Evolutionary conservation across 2,329 filamentous ascomycete species (phyloP), one percentile per base, ranked within the genome.

Genomic region (Exophiala sp.): DNA sequence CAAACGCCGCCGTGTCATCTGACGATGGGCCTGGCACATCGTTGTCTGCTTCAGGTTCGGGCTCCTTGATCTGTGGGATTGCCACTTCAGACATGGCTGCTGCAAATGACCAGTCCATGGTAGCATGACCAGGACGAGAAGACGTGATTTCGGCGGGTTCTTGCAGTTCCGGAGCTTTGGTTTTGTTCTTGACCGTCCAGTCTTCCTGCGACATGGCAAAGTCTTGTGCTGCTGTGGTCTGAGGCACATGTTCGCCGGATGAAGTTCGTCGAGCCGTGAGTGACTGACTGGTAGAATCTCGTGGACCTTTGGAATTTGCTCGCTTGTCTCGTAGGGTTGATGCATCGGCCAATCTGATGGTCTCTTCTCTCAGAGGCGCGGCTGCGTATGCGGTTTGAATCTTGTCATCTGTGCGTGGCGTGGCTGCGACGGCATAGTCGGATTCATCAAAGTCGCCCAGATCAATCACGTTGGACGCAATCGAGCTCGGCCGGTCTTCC

Each of bases 301-400:
- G 35, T 64, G 68, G 43, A 63, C 61, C 38, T 40, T 76, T 68
- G 44, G 71, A 68, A 59, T 74, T 75, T 21, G 73, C 72, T 37
- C 75, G 70, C 49, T 74, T 78, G 13, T 79, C 78, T 51, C 73
- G 75, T 46, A 82, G 70, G 1, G 79, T 82, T 35, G 78, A 71
- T 5, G 73, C 68, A 60, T 76, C 69, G 14, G 73, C 69, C 45
- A 77, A 66, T 57, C 77, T 69, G 60, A 77, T 73, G 14, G 67
- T 66, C 24, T 76, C 73, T 40, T 74, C 71, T 50, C 54, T 57
- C 43, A 48, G 35, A 5, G 57, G 53, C 7, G 73, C 70, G 7
- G 75, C 73, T 29, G 76, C 70, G 35, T 55, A 61, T 18, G 73
- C 68, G 42, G 77, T 67, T 59, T 77, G 71, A 58, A 77, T 73